Conservation (phyloP, 305 asterid species). For the Salvia sclarea region DNA sequence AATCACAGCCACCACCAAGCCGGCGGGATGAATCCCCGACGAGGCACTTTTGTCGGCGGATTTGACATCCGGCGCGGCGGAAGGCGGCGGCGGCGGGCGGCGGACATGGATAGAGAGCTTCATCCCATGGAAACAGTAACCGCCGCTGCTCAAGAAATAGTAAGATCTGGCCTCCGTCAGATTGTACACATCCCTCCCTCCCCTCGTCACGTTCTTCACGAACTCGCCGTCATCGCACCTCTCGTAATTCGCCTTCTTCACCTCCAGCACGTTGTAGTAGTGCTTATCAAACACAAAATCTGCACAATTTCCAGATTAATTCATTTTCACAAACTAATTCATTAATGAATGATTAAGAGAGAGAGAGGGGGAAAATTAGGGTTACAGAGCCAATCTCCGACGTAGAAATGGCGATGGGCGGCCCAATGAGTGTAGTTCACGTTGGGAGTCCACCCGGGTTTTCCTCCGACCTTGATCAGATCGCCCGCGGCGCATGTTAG, state of each 20-base stretch:
- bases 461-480: slow-evolving; percentile 48
- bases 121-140: slow-evolving; percentile 59
- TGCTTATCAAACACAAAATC: slow-evolving; percentile 57
- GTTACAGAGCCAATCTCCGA: slow-evolving; percentile 65
- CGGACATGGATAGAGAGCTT: slow-evolving; percentile 50
- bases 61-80: slow-evolving; percentile 18
- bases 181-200: slow-evolving; percentile 60
- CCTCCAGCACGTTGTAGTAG: slow-evolving; percentile 53
- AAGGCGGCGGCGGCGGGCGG: neutral
- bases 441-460: slow-evolving; percentile 45
- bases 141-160: slow-evolving; percentile 63
- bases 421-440: slow-evolving; percentile 65
- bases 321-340: no score
- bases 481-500: slow-evolving; percentile 33
- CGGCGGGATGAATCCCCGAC: neutral
- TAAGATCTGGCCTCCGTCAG: slow-evolving; percentile 44
- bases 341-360: neutral
- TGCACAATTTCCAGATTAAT: slow-evolving; percentile 15
- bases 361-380: neutral
- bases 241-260: slow-evolving; percentile 51
- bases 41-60: slow-evolving; percentile 5
- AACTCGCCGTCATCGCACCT: slow-evolving; percentile 48
- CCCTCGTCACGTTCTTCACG: slow-evolving; percentile 49
- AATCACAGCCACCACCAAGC: neutral
- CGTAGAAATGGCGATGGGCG: slow-evolving; percentile 41